Base-by-base conservation (phyloP, 2,329 filamentous ascomycete genomes). In the Xylaria multiplex region DNA sequence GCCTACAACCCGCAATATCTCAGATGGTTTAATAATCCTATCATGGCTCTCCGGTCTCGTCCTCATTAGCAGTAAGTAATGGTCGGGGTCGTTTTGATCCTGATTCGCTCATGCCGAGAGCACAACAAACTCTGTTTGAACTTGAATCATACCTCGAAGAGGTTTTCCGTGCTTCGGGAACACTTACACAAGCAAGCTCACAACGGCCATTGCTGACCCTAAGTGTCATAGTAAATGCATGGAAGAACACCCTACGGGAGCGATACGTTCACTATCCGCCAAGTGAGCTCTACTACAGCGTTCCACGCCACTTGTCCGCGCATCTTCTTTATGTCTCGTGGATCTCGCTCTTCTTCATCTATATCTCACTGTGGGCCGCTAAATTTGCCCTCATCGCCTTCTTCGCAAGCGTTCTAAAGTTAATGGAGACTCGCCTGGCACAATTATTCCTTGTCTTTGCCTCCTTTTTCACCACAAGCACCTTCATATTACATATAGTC, bases 301-400 rank as follows among this genome's bases (percentile, higher is more conserved):
- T 73, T 0, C 71, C 71, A 40, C 53, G 46, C 11, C 32, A 37
- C 16, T 37, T 69, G 13, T 68, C 70, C 3, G 66, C 66, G 6
- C 62, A 73, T 40, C 64, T 73, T 11, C 70, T 72, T 6, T 72
- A 72, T 58, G 66, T 72, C 11, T 73, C 71, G 0, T 73, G 71
- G 71, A 59, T 72, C 27, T 73, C 70, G 19, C 69, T 73, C 19
- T 73, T 65, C 48, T 73, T 71, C 65, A 71, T 73, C 54, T 73
- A 73, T 62, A 68, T 72, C 64, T 65, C 71, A 40, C 65, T 73
- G 3, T 73, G 70, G 70, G 70, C 71, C 19, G 63, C 70, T 45
- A 73, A 73, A 42, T 73, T 73, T 43, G 65, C 71, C 6, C 69
- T 73, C 6, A 68, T 73, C 37, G 68, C 70, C 24, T 72, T 70